Evolutionary conservation across 176 grass and related monocot genomes (phyloP).

Genomic region (Puccinellia tenuiflora): DNA sequence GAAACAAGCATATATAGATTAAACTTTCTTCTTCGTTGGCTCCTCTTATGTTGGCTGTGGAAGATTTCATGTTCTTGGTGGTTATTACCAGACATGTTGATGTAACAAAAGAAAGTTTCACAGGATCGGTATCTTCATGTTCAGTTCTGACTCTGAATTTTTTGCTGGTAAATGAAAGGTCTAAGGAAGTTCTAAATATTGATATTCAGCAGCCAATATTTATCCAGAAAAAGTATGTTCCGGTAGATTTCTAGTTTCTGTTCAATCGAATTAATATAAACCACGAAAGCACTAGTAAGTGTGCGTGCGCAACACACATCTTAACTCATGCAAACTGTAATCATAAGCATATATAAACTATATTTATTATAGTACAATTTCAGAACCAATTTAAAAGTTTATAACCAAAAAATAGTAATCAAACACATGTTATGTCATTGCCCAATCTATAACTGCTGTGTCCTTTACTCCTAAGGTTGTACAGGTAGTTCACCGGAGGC

Average conservation of each 20-base stretch:
- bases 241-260: no score
- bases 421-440: no score
- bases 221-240: background rate
- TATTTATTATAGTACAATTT: no score
- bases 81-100: background rate
- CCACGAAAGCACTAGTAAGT: no score
- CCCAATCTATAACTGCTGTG: background rate
- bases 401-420: no score
- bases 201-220: background rate
- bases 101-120: background rate
- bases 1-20: background rate
- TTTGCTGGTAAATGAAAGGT: background rate
- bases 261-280: no score
- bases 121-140: background rate
- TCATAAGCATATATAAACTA: no score
- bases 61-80: constrained; percentile 1
- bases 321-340: no score
- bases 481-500: no score
- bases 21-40: background rate
- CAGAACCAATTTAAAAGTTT: no score
- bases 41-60: background rate
- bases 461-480: no score
- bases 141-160: background rate
- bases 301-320: no score
- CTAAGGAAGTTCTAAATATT: background rate